Evolutionary conservation across 352 stramenopile genomes (phyloP).

Genomic region (Globisporangium middletonii): DNA sequence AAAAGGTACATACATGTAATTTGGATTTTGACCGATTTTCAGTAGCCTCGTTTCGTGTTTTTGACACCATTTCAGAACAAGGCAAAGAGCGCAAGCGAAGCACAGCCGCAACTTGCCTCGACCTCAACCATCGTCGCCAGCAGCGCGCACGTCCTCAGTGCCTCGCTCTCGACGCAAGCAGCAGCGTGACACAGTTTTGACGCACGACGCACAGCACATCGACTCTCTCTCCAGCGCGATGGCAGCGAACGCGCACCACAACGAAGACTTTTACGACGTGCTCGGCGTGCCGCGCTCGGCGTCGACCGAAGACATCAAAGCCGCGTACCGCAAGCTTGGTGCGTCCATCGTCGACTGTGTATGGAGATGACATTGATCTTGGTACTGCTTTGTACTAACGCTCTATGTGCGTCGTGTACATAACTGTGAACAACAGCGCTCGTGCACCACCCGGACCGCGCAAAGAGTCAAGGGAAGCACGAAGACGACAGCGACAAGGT

Average conservation of each 20-base stretch:
- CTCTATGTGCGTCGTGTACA: not conserved
- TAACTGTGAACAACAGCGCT: conserved; percentile 27
- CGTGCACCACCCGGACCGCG: conserved; percentile 66
- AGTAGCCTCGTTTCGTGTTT: too few species aligned
- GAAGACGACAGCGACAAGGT: conserved; percentile 26
- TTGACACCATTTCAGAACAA: too few species aligned
- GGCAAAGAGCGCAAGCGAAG: too few species aligned
- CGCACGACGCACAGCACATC: not conserved
- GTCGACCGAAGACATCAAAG: conserved; percentile 67
- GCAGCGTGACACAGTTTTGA: too few species aligned
- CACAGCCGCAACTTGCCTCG: too few species aligned
- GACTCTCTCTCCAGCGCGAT: conserved; percentile 1
- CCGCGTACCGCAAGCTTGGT: conserved; percentile 73
- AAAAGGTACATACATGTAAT: too few species aligned
- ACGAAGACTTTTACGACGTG: conserved; percentile 49
- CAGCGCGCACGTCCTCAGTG: too few species aligned
- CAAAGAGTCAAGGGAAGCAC: conserved; percentile 21
- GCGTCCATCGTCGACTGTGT: conserved; percentile 1
- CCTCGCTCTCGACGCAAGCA: not conserved
- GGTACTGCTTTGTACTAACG: not conserved
- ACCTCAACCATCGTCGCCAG: too few species aligned
- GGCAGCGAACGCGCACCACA: conserved; percentile 8
- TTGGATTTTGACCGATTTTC: too few species aligned
- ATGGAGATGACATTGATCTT: not conserved
- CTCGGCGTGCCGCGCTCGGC: conserved; percentile 58